Evolutionary conservation across 805 yeast species (phyloP), one percentile per base, ranked within the genome.

Genomic region (Metschnikowia matae): DNA sequence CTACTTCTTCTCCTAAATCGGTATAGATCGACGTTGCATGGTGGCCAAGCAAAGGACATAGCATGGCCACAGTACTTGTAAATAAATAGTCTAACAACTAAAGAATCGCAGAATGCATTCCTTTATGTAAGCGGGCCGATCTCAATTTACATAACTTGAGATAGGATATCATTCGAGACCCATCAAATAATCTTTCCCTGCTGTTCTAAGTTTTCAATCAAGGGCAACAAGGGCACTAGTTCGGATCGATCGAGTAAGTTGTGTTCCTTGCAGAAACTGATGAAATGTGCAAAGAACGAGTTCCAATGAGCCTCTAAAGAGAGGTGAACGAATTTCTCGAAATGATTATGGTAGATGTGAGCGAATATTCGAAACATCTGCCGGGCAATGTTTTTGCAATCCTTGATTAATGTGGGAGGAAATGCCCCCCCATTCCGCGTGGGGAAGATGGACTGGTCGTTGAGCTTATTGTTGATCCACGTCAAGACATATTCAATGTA

Each of bases 251-350:
- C 98, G 34, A 94, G 75, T 56, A 94, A 77, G 48, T 81, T 84
- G 66, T 89, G 94, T 56, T 90, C 96, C 57, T 85, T 85, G 13
- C 87, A 81, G 62, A 94, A 89, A 48, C 96, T 85, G 40, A 92
- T 80, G 62, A 87, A 94, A 65, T 94, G 99, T 14, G 96, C 94
- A 69, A 95, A 94, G 60, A 91, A 88, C 3, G 98, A 91, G 67
- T 94, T 94, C 96, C 96, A 94, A 66, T 94, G 98, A 0, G 98
- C 97, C 65, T 94, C 99, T 52, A 94, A 68, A 1, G 96, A 85
- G 52, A 94, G 70, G 66, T 94, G 97, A n/a, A 92, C 83, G 21
- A 92, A 80, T 63, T 86, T 89, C 57, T 92, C 99, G 68, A 90
- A 94, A 66, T 94, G 99, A 66, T 90, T 89, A 69, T 89, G 88